Percentiles rank a stretch among this genome's conserved stretches.
Evolutionary conservation across 2,329 filamentous ascomycete genomes (phyloP).

Genomic region (Xylariaceae sp.): DNA sequence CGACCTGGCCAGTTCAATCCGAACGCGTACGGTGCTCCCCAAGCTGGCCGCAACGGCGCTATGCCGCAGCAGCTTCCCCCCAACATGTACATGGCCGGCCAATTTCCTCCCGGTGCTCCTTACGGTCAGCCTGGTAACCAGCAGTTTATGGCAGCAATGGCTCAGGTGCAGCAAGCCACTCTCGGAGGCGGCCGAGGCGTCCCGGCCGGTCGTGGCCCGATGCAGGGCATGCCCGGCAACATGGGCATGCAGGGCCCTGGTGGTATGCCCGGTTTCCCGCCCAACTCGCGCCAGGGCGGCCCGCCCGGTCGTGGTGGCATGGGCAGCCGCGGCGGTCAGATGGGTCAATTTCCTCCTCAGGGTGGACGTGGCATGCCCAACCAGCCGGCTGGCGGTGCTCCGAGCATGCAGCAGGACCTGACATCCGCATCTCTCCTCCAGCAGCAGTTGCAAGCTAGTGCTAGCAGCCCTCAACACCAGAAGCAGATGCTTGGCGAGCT

Average conservation of each 20-base stretch:
- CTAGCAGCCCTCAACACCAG: conserved; percentile 62
- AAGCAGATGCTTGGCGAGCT: conserved; percentile 98
- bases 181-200: conserved; percentile 54
- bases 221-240: conserved; percentile 68
- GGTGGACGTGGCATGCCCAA: conserved; percentile 37
- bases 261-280: conserved; percentile 48
- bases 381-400: conserved; percentile 30
- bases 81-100: conserved; percentile 75
- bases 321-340: conserved; percentile 34
- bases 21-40: conserved; percentile 70
- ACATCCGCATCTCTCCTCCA: conserved; percentile 42
- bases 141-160: conserved; percentile 74
- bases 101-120: conserved; percentile 70
- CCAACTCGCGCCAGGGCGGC: conserved; percentile 38
- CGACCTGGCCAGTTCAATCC: conserved; percentile 77
- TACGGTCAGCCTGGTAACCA: conserved; percentile 76
- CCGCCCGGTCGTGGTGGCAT: conserved; percentile 35
- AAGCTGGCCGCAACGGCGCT: conserved; percentile 73
- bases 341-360: conserved; percentile 36
- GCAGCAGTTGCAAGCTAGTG: conserved; percentile 46
- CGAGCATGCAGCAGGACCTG: conserved; percentile 27
- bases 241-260: conserved; percentile 47
- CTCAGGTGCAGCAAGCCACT: conserved; percentile 61
- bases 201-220: conserved; percentile 61
- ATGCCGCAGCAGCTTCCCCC: conserved; percentile 82